Evolutionary conservation across 1,139 yeast species (phyloP).

Genomic region (Yamadazyma jaroonii): DNA sequence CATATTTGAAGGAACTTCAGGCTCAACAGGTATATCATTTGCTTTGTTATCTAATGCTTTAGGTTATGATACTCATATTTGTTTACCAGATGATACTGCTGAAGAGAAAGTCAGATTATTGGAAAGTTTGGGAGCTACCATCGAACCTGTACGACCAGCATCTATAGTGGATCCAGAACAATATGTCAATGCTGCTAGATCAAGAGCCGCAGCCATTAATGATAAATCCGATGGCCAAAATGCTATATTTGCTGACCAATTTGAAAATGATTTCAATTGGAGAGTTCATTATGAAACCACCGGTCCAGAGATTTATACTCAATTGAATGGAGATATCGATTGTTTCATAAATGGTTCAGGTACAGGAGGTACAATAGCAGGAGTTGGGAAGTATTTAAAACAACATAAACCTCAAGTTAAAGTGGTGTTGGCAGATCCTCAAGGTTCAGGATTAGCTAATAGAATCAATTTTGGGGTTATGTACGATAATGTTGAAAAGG

Average conservation of each 20-base stretch:
- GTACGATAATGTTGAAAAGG: constrained; percentile 86
- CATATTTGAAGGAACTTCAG: constrained; percentile 91
- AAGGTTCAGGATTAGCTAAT: constrained; percentile 88
- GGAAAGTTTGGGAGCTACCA: constrained; percentile 72
- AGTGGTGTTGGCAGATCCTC: constrained; percentile 86
- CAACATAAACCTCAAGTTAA: constrained; percentile 35
- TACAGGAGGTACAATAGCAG: constrained; percentile 82
- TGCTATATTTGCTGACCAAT: constrained; percentile 92
- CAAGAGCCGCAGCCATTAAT: constrained; percentile 56
- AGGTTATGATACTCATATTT: constrained; percentile 88
- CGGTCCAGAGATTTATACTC: constrained; percentile 85
- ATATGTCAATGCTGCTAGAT: constrained; percentile 84
- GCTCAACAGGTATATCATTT: constrained; percentile 92
- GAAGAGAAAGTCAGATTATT: constrained; percentile 74
- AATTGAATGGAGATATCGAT: constrained; percentile 60
- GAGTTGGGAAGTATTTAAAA: constrained; percentile 74
- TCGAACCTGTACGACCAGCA: constrained; percentile 93
- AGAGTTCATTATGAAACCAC: constrained; percentile 75
- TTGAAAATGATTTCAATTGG: constrained; percentile 94
- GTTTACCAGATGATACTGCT: constrained; percentile 94
- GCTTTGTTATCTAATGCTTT: constrained; percentile 84
- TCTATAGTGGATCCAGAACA: constrained; percentile 92
- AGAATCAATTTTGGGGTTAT: constrained; percentile 86
- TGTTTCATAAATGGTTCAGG: constrained; percentile 79
- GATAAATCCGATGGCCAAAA: constrained; percentile 32